Evolutionary conservation across 257 asterid genomes (phyloP).

Genomic region (Buddleja alternifolia): DNA sequence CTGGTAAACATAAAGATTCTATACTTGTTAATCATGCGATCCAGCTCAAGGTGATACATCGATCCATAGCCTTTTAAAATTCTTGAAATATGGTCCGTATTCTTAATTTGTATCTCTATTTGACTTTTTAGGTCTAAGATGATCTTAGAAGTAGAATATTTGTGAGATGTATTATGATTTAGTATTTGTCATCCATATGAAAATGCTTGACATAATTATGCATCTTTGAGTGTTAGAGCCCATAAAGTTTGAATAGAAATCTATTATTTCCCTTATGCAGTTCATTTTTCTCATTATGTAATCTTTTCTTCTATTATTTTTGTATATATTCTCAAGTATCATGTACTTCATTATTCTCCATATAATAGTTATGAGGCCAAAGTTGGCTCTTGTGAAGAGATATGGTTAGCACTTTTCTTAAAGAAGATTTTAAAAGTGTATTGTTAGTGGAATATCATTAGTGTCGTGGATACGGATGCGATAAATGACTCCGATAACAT

Average conservation of each 20-base stretch:
- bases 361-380: constrained; percentile 23
- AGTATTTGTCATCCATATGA: constrained; percentile 30
- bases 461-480: constrained; percentile 35
- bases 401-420: constrained; percentile 31
- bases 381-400: constrained; percentile 33
- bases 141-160: constrained; percentile 22
- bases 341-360: constrained; percentile 35
- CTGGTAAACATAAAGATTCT: constrained; percentile 51
- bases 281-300: constrained; percentile 4
- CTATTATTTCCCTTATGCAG: neutral
- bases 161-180: constrained; percentile 30
- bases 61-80: constrained; percentile 1
- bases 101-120: constrained; percentile 26
- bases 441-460: constrained; percentile 34
- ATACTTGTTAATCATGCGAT: constrained; percentile 5
- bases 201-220: constrained; percentile 22
- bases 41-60: constrained; percentile 17
- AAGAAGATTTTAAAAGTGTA: constrained; percentile 26
- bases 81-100: neutral
- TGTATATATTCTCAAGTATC: constrained; percentile 34
- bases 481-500: constrained; percentile 14
- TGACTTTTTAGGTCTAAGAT: constrained; percentile 20
- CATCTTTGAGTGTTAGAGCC: constrained; percentile 1
- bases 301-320: constrained; percentile 19
- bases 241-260: neutral